A percentile compares a stretch with the other conserved stretches of the same genome.
Evolutionary conservation across 306 rosid species (phyloP).

Genomic region (Rosa persica): DNA sequence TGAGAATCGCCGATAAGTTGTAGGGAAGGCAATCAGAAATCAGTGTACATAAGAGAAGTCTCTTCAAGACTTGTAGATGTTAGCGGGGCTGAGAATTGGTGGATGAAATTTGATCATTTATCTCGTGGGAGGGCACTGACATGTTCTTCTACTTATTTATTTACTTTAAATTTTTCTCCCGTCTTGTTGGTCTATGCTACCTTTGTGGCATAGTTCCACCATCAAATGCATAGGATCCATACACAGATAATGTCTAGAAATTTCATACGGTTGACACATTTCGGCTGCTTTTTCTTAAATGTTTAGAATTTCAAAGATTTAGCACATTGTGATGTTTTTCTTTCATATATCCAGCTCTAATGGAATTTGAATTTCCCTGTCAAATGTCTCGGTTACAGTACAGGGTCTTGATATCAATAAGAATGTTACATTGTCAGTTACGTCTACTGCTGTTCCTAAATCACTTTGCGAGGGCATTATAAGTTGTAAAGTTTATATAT

Average conservation of each 20-base stretch:
- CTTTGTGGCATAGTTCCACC: constrained; percentile 37
- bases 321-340: constrained; percentile 33
- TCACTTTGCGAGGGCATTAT: not conserved
- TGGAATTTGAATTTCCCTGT: constrained; percentile 24
- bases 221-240: constrained; percentile 30
- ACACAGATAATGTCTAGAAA: constrained; percentile 32
- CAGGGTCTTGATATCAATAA: not conserved
- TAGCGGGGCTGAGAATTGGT: constrained; percentile 39
- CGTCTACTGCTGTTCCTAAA: not conserved
- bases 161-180: not conserved
- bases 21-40: constrained; percentile 39
- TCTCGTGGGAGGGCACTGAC: constrained; percentile 27
- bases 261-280: constrained; percentile 36
- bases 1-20: constrained; percentile 89
- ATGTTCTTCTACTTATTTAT: constrained; percentile 14
- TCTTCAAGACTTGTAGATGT: constrained; percentile 28
- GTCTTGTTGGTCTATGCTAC: constrained; percentile 26
- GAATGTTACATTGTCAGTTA: not conserved
- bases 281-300: constrained; percentile 6
- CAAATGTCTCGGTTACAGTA: not conserved
- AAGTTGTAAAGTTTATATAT: not conserved
- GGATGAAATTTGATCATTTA: constrained; percentile 8
- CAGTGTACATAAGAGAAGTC: constrained; percentile 61
- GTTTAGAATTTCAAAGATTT: constrained; percentile 36
- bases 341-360: constrained; percentile 27